Evolutionary conservation across 2,329 filamentous ascomycete genomes (phyloP).

Genomic region (Aspergillus oerlinghausenensis): DNA sequence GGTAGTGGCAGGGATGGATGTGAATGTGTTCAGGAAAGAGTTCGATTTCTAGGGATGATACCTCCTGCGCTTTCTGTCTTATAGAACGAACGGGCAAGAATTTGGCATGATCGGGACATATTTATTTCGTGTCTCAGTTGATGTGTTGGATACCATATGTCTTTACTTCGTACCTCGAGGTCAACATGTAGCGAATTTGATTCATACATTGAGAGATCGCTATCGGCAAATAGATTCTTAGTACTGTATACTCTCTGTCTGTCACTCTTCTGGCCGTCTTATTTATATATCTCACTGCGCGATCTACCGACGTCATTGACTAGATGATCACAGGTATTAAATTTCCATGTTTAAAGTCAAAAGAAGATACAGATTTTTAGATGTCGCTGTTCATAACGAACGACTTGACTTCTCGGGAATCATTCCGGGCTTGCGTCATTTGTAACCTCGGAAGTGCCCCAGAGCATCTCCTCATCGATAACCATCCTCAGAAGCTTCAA

Average conservation of each 20-base stretch:
- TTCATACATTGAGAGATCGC: neutral
- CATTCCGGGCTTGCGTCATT: conserved; percentile 2
- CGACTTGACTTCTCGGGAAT: neutral
- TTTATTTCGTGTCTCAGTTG: neutral
- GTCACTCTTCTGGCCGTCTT: too few relatives aligned
- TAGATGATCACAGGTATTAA: neutral
- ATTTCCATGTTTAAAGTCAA: neutral
- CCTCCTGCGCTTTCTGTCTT: conserved; percentile 1
- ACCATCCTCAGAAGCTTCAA: neutral
- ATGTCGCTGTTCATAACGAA: neutral
- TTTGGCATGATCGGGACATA: neutral
- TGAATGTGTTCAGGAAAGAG: conserved; percentile 80
- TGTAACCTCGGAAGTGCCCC: neutral
- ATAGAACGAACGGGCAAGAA: neutral
- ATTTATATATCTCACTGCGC: too few relatives aligned
- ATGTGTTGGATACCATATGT: conserved; percentile 15
- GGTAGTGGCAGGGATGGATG: conserved; percentile 85
- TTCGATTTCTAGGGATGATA: conserved; percentile 67
- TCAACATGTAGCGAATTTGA: conserved; percentile 2
- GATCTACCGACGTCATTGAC: too few relatives aligned
- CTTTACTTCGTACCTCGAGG: conserved; percentile 1
- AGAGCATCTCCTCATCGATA: neutral
- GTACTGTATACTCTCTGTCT: neutral
- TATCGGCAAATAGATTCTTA: neutral
- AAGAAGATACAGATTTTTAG: neutral